Conservation (phyloP, 2,329 filamentous ascomycete genomes). For the Dactylonectria macrodidyma region DNA sequence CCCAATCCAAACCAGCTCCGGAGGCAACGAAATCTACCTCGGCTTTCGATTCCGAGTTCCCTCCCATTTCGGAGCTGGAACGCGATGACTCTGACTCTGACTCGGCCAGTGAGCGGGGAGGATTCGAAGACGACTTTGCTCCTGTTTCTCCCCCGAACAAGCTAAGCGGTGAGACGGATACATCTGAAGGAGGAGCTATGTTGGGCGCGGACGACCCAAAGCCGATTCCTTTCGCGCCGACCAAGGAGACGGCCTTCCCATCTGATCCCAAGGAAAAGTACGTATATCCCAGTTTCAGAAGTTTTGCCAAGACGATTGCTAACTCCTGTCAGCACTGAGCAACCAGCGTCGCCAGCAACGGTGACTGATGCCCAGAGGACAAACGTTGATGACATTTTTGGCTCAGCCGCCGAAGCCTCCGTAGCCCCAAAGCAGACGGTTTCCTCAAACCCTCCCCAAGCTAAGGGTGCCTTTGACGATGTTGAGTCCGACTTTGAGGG, state of each 20-base stretch:
- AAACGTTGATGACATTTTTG: constrained; percentile 61
- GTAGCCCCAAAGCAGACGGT: constrained; percentile 50
- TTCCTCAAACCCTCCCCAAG: constrained; percentile 50
- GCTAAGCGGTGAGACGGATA: constrained; percentile 37
- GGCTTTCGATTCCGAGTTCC: constrained; percentile 84
- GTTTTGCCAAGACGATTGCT: constrained; percentile 10
- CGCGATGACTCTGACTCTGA: constrained; percentile 85
- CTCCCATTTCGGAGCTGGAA: constrained; percentile 90
- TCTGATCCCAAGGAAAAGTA: constrained; percentile 44
- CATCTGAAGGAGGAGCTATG: constrained; percentile 25
- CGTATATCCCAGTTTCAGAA: constrained; percentile 10
- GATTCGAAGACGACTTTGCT: constrained; percentile 95
- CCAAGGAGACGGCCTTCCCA: constrained; percentile 42
- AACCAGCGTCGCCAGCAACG: constrained; percentile 51
- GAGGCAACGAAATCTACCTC: constrained; percentile 62
- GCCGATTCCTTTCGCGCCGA: constrained; percentile 40
- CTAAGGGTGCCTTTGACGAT: constrained; percentile 77
- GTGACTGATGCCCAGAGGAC: constrained; percentile 52
- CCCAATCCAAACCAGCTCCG: constrained; percentile 59
- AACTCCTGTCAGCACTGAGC: constrained; percentile 45
- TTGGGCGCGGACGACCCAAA: constrained; percentile 22
- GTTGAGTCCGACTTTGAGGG: constrained; percentile 87
- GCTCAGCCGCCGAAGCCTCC: constrained; percentile 49
- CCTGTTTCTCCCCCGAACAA: constrained; percentile 68
- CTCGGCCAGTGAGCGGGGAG: constrained; percentile 81